Percentiles rank a stretch among this genome's conserved stretches.
Evolutionary conservation across 2,329 filamentous ascomycete species (phyloP).

Genomic region (Pyrenophora tritici-repentis): DNA sequence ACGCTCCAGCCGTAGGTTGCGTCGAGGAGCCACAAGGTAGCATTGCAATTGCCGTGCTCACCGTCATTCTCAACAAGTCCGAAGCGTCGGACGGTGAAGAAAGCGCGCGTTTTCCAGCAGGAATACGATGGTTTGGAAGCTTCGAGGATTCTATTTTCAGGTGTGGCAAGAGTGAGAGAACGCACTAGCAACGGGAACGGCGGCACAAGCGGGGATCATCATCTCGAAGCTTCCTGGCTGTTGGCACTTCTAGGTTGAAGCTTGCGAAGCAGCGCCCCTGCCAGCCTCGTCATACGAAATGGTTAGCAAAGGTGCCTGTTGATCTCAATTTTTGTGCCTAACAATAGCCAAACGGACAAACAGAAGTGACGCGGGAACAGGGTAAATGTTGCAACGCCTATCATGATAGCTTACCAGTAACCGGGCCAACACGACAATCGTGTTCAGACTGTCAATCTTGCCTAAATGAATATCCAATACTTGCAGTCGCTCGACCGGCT

Average conservation of each 20-base stretch:
- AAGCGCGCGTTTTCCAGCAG: no score
- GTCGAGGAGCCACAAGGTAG: neutral
- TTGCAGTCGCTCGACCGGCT: neutral
- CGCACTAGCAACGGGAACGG: no score
- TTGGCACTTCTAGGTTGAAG: no score
- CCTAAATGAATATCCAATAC: neutral
- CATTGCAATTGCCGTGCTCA: neutral
- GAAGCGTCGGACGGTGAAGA: no score
- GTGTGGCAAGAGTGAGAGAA: constrained; percentile 5
- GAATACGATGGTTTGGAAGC: neutral
- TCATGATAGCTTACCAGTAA: no score
- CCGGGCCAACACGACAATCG: no score
- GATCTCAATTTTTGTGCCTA: neutral
- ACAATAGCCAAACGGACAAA: neutral
- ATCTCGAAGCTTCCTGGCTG: neutral
- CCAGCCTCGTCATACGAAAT: neutral
- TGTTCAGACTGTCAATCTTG: no score
- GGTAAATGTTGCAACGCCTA: no score
- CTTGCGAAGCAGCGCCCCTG: neutral
- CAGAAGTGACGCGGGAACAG: neutral
- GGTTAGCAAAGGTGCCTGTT: neutral
- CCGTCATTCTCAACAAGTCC: neutral
- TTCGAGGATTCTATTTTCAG: neutral
- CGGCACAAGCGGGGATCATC: constrained; percentile 2
- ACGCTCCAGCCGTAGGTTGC: no score